Evolutionary conservation across 371 early-diverging fungal genomes (phyloP).

Genomic region (Syncephalis plumigaleata): DNA sequence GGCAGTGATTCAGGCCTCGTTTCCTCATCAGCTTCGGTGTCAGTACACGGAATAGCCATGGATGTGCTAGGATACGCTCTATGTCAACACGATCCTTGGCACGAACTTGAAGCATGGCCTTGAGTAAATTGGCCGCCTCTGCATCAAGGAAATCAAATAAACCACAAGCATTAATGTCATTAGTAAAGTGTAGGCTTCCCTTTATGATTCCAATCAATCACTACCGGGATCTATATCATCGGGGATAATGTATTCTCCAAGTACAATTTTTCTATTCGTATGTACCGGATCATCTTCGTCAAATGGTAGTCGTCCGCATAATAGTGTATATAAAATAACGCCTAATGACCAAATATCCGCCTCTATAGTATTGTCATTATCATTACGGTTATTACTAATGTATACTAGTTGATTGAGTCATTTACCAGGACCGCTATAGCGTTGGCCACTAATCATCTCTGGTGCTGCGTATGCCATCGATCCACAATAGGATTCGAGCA

Average conservation of each 20-base stretch:
- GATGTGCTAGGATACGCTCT: no score
- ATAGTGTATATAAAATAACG: slow-evolving; percentile 39
- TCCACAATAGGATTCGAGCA: slow-evolving; percentile 46
- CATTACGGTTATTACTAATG: no score
- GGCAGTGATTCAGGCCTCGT: no score
- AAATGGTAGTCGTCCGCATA: slow-evolving; percentile 36
- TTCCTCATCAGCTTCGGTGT: no score
- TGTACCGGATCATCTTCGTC: slow-evolving; percentile 19
- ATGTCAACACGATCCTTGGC: no score
- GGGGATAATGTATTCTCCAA: no score
- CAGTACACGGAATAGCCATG: no score
- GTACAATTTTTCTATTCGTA: no score
- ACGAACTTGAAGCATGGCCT: no score
- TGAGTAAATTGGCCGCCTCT: background rate
- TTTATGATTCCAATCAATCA: background rate
- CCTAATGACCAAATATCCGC: slow-evolving; percentile 61
- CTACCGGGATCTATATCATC: background rate
- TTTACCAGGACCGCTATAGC: slow-evolving; percentile 32
- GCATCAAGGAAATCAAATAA: background rate
- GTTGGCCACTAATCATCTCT: slow-evolving; percentile 46
- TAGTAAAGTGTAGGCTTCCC: background rate
- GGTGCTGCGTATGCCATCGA: slow-evolving; percentile 74
- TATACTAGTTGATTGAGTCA: no score
- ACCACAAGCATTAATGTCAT: background rate
- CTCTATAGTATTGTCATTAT: slow-evolving; percentile 2